Evolutionary conservation across 2,329 filamentous ascomycete genomes (phyloP).

Genomic region (Raffaelea ambrosiae): DNA sequence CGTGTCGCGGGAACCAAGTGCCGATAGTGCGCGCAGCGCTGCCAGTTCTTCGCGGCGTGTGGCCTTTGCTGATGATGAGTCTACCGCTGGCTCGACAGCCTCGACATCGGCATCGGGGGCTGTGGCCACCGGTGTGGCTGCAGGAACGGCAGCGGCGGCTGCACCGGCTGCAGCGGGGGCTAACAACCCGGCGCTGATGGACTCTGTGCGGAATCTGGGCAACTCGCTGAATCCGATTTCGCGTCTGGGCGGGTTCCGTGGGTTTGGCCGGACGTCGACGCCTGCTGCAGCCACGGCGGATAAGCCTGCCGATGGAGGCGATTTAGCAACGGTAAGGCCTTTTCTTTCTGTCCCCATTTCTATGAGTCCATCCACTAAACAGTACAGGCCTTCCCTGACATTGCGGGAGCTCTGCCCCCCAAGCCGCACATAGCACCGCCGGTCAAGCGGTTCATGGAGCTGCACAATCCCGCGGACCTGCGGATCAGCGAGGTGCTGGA

Average conservation of each 20-base stretch:
- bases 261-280: slow-evolving; percentile 56
- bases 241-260: slow-evolving; percentile 64
- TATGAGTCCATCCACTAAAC: not conserved
- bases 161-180: not conserved
- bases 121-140: slow-evolving; percentile 7
- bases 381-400: slow-evolving; percentile 50
- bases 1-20: slow-evolving; percentile 58
- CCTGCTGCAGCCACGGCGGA: slow-evolving; percentile 22
- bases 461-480: slow-evolving; percentile 61
- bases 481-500: slow-evolving; percentile 65
- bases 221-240: slow-evolving; percentile 78
- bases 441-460: slow-evolving; percentile 63
- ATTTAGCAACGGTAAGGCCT: slow-evolving; percentile 46
- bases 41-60: slow-evolving; percentile 45
- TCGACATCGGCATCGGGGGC: not conserved
- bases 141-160: slow-evolving; percentile 18
- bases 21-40: slow-evolving; percentile 61
- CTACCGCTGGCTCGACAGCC: not conserved
- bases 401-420: slow-evolving; percentile 45
- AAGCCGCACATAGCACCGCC: slow-evolving; percentile 57
- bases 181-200: slow-evolving; percentile 56
- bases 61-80: slow-evolving; percentile 38
- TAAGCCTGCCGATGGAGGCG: slow-evolving; percentile 39
- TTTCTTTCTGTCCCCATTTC: not conserved
- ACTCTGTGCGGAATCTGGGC: slow-evolving; percentile 73